Evolutionary conservation across 2,329 filamentous ascomycete genomes (phyloP).

Genomic region (Tolypocladium ophioglossoides): DNA sequence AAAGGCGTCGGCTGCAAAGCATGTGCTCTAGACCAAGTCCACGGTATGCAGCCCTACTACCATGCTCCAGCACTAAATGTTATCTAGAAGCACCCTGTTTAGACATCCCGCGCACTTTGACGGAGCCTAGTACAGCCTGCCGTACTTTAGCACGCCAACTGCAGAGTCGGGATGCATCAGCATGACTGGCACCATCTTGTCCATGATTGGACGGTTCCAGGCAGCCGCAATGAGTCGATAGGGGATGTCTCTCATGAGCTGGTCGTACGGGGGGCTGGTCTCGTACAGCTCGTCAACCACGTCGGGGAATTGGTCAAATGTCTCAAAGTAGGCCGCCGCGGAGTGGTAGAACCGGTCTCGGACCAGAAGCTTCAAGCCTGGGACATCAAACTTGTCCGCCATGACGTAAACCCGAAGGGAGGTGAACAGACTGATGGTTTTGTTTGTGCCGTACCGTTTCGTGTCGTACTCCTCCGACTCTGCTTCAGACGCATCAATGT

Average conservation of each 20-base stretch:
- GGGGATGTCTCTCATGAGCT: conserved; percentile 9
- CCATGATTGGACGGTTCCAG: background rate
- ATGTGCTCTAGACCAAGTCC: too few species aligned
- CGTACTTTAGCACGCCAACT: conserved; percentile 6
- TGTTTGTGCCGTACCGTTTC: too few species aligned
- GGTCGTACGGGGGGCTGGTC: conserved; percentile 7
- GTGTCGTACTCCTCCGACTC: conserved; percentile 1
- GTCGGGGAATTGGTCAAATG: conserved; percentile 8
- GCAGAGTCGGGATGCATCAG: conserved; percentile 11
- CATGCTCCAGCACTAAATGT: too few species aligned
- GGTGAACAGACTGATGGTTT: conserved; percentile 5
- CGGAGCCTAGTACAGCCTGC: too few species aligned
- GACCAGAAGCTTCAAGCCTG: conserved; percentile 17
- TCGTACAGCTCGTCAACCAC: conserved; percentile 15
- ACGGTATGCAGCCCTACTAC: too few species aligned
- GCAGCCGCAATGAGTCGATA: conserved; percentile 7
- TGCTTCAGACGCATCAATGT: too few species aligned
- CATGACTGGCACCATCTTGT: conserved; percentile 9
- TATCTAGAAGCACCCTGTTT: too few species aligned
- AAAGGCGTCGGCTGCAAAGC: too few species aligned
- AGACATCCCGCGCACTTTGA: too few species aligned
- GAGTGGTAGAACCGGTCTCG: conserved; percentile 17
- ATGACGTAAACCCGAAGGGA: conserved; percentile 20
- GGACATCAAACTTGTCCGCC: conserved; percentile 25
- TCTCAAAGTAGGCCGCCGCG: conserved; percentile 5